A percentile compares a stretch with the other conserved stretches of the same genome.
Conservation (phyloP, 1,284 basidiomycete genomes). For the Cryptococcus sp. region DNA sequence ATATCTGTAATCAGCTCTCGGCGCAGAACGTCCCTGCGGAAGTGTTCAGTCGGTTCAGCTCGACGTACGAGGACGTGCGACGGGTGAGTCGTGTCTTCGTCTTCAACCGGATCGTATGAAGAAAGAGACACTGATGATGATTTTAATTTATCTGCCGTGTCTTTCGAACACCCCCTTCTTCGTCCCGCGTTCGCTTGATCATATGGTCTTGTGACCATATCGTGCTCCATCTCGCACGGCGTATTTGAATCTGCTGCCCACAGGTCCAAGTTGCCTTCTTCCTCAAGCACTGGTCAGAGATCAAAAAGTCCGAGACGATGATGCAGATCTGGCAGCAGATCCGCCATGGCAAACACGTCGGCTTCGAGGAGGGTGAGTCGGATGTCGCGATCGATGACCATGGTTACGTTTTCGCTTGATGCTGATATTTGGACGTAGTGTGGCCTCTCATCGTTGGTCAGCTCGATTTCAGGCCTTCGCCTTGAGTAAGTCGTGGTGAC, state of each 20-base stretch:
- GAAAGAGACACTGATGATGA: background rate
- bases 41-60: conserved; percentile 80
- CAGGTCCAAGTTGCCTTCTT: conserved; percentile 75
- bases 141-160: too few relatives aligned
- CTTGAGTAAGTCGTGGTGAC: too few relatives aligned
- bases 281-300: conserved; percentile 76
- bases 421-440: conserved; percentile 18
- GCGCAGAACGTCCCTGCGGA: conserved; percentile 81
- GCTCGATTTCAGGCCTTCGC: conserved; percentile 34
- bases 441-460: conserved; percentile 38
- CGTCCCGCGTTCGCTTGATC: too few relatives aligned
- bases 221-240: too few relatives aligned
- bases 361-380: conserved; percentile 61
- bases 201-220: too few relatives aligned
- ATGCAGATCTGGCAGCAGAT: conserved; percentile 80
- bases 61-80: conserved; percentile 77
- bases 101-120: background rate
- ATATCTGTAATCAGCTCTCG: conserved; percentile 73
- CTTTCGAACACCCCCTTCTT: too few relatives aligned
- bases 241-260: background rate
- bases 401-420: background rate
- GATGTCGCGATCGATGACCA: background rate
- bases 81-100: conserved; percentile 58
- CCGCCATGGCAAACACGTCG: conserved; percentile 73
- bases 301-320: conserved; percentile 77